phyloP scores from a whole-genome alignment of 768 basidiomycete genomes.

The Suillus plorans region DNA sequence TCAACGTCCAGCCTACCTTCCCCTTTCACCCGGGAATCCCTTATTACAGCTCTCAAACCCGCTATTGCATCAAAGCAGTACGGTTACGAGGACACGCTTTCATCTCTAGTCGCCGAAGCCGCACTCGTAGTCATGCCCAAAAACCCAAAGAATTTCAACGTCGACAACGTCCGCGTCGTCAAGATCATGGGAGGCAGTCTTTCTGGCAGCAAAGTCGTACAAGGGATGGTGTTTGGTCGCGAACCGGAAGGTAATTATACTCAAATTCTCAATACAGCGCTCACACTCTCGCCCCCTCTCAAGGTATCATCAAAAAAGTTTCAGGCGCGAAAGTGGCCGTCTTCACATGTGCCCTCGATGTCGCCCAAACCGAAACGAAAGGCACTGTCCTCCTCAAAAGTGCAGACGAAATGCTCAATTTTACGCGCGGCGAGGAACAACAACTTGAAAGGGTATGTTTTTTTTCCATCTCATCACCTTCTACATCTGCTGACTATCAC shows the following conservation, averaged over 20 bases:
- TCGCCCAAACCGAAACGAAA: slow-evolving; percentile 97
- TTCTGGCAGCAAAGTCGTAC: slow-evolving; percentile 81
- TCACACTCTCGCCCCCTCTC: background rate
- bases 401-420: slow-evolving; percentile 96
- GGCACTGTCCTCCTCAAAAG: slow-evolving; percentile 96
- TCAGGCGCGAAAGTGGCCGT: slow-evolving; percentile 91
- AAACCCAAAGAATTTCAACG: slow-evolving; percentile 91
- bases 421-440: slow-evolving; percentile 93
- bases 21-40: slow-evolving; percentile 67
- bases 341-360: slow-evolving; percentile 90
- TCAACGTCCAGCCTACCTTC: slow-evolving; percentile 67
- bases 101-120: slow-evolving; percentile 88
- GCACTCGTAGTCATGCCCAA: slow-evolving; percentile 89
- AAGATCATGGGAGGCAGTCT: slow-evolving; percentile 97
- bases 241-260: slow-evolving; percentile 80
- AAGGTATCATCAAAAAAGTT: slow-evolving; percentile 82
- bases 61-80: slow-evolving; percentile 98
- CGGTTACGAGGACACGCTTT: slow-evolving; percentile 82
- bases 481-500: slow-evolving; percentile 5
- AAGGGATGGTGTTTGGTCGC: slow-evolving; percentile 97
- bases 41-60: slow-evolving; percentile 79
- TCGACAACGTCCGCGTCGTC: slow-evolving; percentile 96
- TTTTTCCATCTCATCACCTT: background rate
- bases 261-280: background rate
- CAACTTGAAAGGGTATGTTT: slow-evolving; percentile 80